These are phyloP conservation scores for Gyrodon lividus DNA, from an alignment of 768 basidiomycete species.

Conservation along the genomic window DNA sequence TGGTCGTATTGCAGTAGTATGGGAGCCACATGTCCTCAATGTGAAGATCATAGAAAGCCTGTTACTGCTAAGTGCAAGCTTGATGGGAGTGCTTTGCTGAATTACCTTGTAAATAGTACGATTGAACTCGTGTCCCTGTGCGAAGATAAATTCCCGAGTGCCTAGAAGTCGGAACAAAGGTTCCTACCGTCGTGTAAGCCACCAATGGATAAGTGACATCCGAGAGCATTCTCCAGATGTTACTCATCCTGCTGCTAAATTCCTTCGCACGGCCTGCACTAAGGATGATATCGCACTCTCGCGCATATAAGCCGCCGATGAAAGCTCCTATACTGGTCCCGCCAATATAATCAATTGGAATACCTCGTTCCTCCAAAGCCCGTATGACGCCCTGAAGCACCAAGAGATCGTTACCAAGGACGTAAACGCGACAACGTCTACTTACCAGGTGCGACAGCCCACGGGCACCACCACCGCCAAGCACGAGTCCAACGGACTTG, in stretches of 20 bases:
- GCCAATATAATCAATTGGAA: conserved; percentile 93
- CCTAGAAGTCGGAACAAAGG: conserved; percentile 2
- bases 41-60: conserved; percentile 92
- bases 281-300: conserved; percentile 88
- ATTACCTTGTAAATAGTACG: conserved; percentile 86
- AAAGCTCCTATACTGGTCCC: conserved; percentile 94
- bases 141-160: conserved; percentile 4
- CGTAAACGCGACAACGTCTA: conserved; percentile 9
- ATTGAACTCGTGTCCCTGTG: conserved; percentile 91
- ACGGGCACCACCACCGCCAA: conserved; percentile 97
- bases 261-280: conserved; percentile 85
- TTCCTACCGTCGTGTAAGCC: conserved; percentile 67
- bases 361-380: conserved; percentile 86
- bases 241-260: conserved; percentile 89
- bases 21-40: conserved; percentile 99
- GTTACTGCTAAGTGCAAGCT: conserved; percentile 10
- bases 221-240: conserved; percentile 89
- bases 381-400: conserved; percentile 78
- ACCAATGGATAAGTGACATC: conserved; percentile 84
- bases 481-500: conserved; percentile 87
- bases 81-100: background rate
- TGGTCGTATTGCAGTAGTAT: conserved; percentile 97
- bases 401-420: conserved; percentile 5
- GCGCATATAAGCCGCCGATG: conserved; percentile 92
- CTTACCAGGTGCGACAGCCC: conserved; percentile 72